Conservation (phyloP, 768 basidiomycete genomes). For the Boletus sp. region DNA sequence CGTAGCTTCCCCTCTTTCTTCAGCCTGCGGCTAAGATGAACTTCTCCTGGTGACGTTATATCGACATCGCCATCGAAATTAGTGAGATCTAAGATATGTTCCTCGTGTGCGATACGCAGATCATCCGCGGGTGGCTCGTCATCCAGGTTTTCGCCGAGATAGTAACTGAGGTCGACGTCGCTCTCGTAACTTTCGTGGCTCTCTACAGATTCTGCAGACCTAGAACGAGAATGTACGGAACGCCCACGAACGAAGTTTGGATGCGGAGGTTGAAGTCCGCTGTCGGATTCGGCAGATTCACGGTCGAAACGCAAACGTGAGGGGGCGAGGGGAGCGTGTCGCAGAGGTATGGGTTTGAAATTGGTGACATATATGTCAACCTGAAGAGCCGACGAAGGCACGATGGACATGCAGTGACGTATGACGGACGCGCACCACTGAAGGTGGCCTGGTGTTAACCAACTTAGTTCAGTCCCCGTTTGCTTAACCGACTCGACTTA, state of each 20-base stretch:
- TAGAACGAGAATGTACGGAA: conserved; percentile 4
- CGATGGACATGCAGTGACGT: conserved; percentile 58
- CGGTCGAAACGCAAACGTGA: conserved; percentile 16
- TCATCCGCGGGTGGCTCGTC: conserved; percentile 29
- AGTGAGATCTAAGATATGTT: conserved; percentile 61
- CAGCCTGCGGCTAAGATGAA: conserved; percentile 47
- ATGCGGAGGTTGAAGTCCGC: conserved; percentile 38
- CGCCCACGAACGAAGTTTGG: conserved; percentile 26
- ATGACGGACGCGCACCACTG: conserved; percentile 73
- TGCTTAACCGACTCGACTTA: conserved; percentile 35
- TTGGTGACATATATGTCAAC: conserved; percentile 77
- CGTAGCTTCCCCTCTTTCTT: conserved; percentile 62
- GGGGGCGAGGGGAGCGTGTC: neutral
- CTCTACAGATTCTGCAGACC: conserved; percentile 29
- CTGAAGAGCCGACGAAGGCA: conserved; percentile 48
- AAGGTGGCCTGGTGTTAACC: conserved; percentile 52
- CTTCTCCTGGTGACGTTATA: conserved; percentile 54
- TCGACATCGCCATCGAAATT: conserved; percentile 80
- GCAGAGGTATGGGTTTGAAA: conserved; percentile 34
- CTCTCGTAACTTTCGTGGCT: conserved; percentile 33
- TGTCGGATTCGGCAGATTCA: conserved; percentile 3
- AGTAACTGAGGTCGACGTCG: conserved; percentile 44
- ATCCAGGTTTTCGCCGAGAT: conserved; percentile 36
- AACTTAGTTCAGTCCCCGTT: neutral
- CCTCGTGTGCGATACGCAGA: conserved; percentile 41